phyloP scores from a whole-genome alignment of 1,284 basidiomycete genomes.

The Lignosus rhinocerotis region DNA sequence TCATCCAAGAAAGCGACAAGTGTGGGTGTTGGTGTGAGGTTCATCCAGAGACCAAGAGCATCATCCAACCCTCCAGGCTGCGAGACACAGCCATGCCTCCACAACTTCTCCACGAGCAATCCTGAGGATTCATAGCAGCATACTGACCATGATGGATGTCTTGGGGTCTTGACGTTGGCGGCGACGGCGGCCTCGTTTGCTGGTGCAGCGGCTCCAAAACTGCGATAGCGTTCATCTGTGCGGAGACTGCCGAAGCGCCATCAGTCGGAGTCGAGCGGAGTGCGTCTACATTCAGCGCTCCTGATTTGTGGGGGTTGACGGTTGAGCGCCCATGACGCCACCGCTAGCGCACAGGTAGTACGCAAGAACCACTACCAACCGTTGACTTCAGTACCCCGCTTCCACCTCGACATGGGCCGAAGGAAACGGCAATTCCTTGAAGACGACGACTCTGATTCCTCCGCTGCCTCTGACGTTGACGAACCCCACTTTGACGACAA shows the following conservation, averaged over 20 bases:
- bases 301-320: too few species aligned
- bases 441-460: constrained; percentile 70
- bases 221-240: constrained; percentile 22
- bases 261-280: constrained; percentile 21
- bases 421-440: constrained; percentile 80
- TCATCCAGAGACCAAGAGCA: constrained; percentile 32
- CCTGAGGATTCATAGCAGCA: constrained; percentile 20
- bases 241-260: constrained; percentile 13
- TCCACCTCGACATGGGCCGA: constrained; percentile 63
- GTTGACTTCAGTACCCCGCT: background rate
- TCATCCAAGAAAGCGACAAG: constrained; percentile 14
- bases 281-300: background rate
- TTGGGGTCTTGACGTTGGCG: constrained; percentile 39
- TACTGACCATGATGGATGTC: constrained; percentile 43
- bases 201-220: constrained; percentile 22
- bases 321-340: too few species aligned
- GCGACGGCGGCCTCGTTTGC: constrained; percentile 34
- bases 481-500: constrained; percentile 46
- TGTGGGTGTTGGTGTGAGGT: constrained; percentile 20
- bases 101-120: constrained; percentile 20
- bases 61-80: constrained; percentile 33
- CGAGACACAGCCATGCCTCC: constrained; percentile 18
- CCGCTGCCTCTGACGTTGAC: constrained; percentile 50
- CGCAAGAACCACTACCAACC: too few species aligned
- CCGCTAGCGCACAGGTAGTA: too few species aligned